These are phyloP conservation scores for Echeveria elegans DNA, from an alignment of 164 flowering plant genomes.

Conservation along the genomic window DNA sequence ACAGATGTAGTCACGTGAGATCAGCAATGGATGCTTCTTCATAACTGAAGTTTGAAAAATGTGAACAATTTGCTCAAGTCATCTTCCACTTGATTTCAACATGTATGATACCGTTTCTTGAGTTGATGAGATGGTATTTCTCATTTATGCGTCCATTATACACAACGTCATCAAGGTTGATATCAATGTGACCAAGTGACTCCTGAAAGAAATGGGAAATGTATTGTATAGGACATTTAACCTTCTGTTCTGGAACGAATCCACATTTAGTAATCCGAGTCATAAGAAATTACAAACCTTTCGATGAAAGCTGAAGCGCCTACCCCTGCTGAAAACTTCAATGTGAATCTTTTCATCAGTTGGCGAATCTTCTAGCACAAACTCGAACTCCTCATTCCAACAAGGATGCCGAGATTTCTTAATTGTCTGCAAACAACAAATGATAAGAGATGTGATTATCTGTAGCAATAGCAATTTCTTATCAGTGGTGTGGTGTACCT, in stretches of 20 bases:
- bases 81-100: slow-evolving; percentile 59
- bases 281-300: slow-evolving; percentile 20
- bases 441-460: background rate
- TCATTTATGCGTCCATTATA: slow-evolving; percentile 74
- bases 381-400: slow-evolving; percentile 59
- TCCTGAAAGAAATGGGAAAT: slow-evolving; percentile 29
- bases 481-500: slow-evolving; percentile 18
- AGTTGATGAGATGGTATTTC: slow-evolving; percentile 73
- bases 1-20: background rate
- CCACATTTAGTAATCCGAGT: background rate
- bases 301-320: slow-evolving; percentile 24
- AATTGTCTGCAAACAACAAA: slow-evolving; percentile 22
- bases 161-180: slow-evolving; percentile 68
- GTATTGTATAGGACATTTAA: background rate
- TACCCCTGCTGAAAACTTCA: slow-evolving; percentile 37
- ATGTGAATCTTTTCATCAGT: slow-evolving; percentile 34
- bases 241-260: background rate
- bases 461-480: background rate
- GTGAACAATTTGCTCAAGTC: slow-evolving; percentile 13
- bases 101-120: slow-evolving; percentile 67
- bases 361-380: slow-evolving; percentile 56
- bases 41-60: background rate
- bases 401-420: slow-evolving; percentile 39
- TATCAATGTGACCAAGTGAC: slow-evolving; percentile 70
- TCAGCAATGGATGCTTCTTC: background rate